Evolutionary conservation across 2,329 filamentous ascomycete species (phyloP).

Genomic region (Colletotrichum musicola): DNA sequence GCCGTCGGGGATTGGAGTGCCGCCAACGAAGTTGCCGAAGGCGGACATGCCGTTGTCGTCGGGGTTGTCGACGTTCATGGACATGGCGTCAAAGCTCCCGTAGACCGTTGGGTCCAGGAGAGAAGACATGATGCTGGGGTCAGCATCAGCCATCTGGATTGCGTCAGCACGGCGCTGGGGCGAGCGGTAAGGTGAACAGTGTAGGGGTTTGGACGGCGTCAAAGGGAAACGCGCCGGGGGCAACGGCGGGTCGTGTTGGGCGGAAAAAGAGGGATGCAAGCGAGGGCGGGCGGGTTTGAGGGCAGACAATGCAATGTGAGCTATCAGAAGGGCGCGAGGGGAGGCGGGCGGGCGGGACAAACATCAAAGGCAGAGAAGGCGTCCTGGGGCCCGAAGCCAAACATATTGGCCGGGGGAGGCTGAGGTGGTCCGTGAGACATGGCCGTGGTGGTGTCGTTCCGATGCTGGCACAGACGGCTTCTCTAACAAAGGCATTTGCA

Average conservation of each 20-base stretch:
- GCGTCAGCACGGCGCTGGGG: slow-evolving; percentile 28
- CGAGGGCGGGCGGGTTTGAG: slow-evolving; percentile 4
- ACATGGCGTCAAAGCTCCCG: slow-evolving; percentile 52
- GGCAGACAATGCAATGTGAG: not conserved
- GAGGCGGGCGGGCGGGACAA: slow-evolving; percentile 30
- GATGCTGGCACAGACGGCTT: slow-evolving; percentile 30
- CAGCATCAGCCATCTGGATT: slow-evolving; percentile 44
- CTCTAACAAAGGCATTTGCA: slow-evolving; percentile 39
- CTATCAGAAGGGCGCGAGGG: slow-evolving; percentile 2
- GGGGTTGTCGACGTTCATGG: slow-evolving; percentile 57
- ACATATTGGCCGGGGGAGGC: slow-evolving; percentile 51
- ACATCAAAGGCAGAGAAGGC: slow-evolving; percentile 40
- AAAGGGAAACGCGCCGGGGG: slow-evolving; percentile 24
- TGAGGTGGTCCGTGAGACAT: slow-evolving; percentile 54
- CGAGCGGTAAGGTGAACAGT: slow-evolving; percentile 3
- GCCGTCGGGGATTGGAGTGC: slow-evolving; percentile 42
- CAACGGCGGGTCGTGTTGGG: slow-evolving; percentile 17
- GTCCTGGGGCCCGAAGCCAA: slow-evolving; percentile 49
- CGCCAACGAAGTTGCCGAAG: slow-evolving; percentile 43
- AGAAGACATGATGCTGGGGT: slow-evolving; percentile 57
- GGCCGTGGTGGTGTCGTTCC: slow-evolving; percentile 41
- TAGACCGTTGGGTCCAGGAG: slow-evolving; percentile 57
- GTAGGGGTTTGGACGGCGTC: slow-evolving; percentile 5
- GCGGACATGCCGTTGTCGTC: slow-evolving; percentile 45
- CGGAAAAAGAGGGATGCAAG: slow-evolving; percentile 14